Evolutionary conservation across 345 rosid species (phyloP), one percentile per base, ranked within the genome.

Genomic region (Euclidium syriacum): DNA sequence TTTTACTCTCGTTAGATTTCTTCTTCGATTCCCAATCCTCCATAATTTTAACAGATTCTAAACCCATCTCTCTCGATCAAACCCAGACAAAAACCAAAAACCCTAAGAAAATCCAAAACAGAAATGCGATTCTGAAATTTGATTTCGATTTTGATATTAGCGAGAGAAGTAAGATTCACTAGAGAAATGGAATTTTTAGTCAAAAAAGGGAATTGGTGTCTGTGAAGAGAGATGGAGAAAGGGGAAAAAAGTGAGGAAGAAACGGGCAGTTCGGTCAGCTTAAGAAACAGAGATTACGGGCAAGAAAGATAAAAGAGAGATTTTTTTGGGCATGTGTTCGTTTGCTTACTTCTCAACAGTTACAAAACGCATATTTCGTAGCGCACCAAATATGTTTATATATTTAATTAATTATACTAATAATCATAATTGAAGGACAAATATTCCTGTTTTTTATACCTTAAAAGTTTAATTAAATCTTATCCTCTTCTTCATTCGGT

Each of bases 201-300:
- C 67, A 64, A 64, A 72, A n/a, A 72, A 59, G 44, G 57, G 62
- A 65, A 72, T 72, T 58, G 59, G 41, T 65, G 75, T 57, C 61
- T 72, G 29, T 49, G 30, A 47, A 69, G 64, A 52, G 49, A 61
- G 16, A 38, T 23, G 62, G 10, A 68, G 40, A 55, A 44, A 27
- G 66, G 23, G 7, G 36, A 15, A 10, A 46, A 6, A 42, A n/a
- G n/a, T n/a, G n/a, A n/a, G n/a, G 57, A 33, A 6, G 42, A 18
- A 14, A 58, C 32, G 72, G 72, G 72, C 58, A 67, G 17, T 5
- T 6, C 33, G 33, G 33, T 6, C 33, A 29, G 4, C 33, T 29
- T 9, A n/a, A n/a, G 33, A 29, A 29, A 29, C 33, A 29, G 33
- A 36, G 41, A 36, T 36, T 26, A 25, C 51, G 65, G 72, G 52